Conservation (phyloP, 2,329 filamentous ascomycete species). For the Zymoseptoria passerinii region DNA sequence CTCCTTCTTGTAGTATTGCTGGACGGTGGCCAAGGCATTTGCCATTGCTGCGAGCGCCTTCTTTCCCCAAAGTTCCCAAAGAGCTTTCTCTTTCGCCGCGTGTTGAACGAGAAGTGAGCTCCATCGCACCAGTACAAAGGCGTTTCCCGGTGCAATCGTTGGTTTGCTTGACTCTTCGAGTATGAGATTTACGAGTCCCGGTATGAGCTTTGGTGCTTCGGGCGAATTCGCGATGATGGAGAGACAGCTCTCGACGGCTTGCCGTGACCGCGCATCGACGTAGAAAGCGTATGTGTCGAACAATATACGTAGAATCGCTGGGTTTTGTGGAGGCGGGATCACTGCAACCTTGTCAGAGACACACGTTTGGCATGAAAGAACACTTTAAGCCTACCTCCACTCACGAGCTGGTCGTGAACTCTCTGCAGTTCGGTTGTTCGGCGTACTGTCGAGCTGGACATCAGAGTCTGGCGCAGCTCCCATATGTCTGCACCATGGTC, state of each 20-base stretch:
- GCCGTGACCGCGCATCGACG: constrained; percentile 72
- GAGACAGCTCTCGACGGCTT: constrained; percentile 75
- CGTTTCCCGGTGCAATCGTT: constrained; percentile 67
- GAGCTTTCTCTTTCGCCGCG: constrained; percentile 49
- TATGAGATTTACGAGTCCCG: constrained; percentile 58
- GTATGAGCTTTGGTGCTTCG: constrained; percentile 50
- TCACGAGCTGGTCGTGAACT: constrained; percentile 37
- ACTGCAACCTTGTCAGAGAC: constrained; percentile 4
- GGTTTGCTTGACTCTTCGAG: constrained; percentile 66
- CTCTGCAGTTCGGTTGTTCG: constrained; percentile 37
- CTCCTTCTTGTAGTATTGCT: constrained; percentile 55
- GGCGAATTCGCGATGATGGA: constrained; percentile 54
- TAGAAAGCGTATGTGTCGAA: constrained; percentile 86
- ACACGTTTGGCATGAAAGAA: not conserved
- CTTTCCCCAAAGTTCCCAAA: constrained; percentile 57
- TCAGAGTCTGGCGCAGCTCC: constrained; percentile 31
- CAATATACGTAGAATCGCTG: constrained; percentile 53
- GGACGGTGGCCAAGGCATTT: constrained; percentile 67
- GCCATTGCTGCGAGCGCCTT: constrained; percentile 63
- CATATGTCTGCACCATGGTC: constrained; percentile 18
- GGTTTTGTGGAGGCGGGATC: constrained; percentile 17
- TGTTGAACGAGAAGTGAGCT: constrained; percentile 70
- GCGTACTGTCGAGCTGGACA: constrained; percentile 42
- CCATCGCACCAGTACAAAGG: constrained; percentile 89
- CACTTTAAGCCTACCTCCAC: constrained; percentile 33